A percentile compares a stretch with the other conserved stretches of the same genome.
phyloP scores from a whole-genome alignment of 306 rosid species.

The Gynostemma pentaphyllum region DNA sequence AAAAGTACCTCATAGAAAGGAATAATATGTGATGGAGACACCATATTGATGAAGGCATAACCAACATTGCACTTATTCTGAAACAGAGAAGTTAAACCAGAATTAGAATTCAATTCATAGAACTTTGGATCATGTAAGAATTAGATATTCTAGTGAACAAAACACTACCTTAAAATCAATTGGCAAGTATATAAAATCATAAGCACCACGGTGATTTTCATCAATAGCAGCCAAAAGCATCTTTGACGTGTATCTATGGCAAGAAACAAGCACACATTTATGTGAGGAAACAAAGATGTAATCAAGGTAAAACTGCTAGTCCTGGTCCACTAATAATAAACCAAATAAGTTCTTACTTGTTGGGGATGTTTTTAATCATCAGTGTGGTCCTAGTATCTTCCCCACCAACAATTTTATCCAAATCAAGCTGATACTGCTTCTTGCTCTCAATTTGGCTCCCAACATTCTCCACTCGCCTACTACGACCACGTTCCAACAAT shows the following conservation, averaged over 20 bases:
- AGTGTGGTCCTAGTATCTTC: slow-evolving; percentile 88
- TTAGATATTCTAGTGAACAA: slow-evolving; percentile 12
- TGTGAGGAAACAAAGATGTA: neutral
- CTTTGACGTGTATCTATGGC: slow-evolving; percentile 71
- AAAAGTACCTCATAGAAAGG: slow-evolving; percentile 63
- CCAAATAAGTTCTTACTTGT: slow-evolving; percentile 46
- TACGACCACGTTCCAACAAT: slow-evolving; percentile 49
- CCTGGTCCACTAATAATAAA: neutral
- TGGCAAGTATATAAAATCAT: slow-evolving; percentile 82
- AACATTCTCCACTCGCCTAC: slow-evolving; percentile 55
- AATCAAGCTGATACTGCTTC: slow-evolving; percentile 87
- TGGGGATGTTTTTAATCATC: slow-evolving; percentile 94
- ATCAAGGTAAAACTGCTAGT: neutral
- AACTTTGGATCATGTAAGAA: neutral
- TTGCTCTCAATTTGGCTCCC: slow-evolving; percentile 56
- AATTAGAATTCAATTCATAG: slow-evolving; percentile 7
- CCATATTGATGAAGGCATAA: slow-evolving; percentile 95
- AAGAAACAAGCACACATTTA: neutral
- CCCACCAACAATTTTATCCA: slow-evolving; percentile 63
- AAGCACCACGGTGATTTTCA: slow-evolving; percentile 74
- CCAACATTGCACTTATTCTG: slow-evolving; percentile 99
- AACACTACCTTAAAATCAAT: slow-evolving; percentile 77
- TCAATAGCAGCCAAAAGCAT: slow-evolving; percentile 89
- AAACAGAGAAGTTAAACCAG: slow-evolving; percentile 18
- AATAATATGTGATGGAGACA: slow-evolving; percentile 70